Percentiles rank a stretch among this genome's conserved stretches.
phyloP scores from a whole-genome alignment of 1,284 basidiomycete genomes.

The Boletus holoroseus region DNA sequence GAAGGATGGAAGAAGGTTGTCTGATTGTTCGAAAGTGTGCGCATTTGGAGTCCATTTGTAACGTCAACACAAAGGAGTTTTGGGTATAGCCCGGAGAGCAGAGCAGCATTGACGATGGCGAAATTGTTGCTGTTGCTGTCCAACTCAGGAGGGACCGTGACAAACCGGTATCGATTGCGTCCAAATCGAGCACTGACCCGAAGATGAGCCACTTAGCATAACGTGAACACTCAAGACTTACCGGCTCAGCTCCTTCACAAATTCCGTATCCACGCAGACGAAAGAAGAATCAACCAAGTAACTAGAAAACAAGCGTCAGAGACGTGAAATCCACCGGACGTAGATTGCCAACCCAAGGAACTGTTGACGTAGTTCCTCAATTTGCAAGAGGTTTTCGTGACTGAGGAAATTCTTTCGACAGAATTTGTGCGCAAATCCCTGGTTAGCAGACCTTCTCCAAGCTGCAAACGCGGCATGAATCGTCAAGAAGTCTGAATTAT shows the following conservation, averaged over 20 bases:
- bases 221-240: conserved; percentile 26
- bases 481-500: conserved; percentile 95
- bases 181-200: conserved; percentile 63
- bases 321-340: not conserved
- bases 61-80: conserved; percentile 78
- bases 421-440: conserved; percentile 61
- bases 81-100: conserved; percentile 88
- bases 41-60: conserved; percentile 54
- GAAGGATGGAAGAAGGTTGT: conserved; percentile 85
- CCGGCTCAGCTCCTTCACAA: conserved; percentile 72
- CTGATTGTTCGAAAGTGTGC: conserved; percentile 87
- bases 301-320: conserved; percentile 34
- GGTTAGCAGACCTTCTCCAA: conserved; percentile 78
- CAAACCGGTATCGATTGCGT: conserved; percentile 71
- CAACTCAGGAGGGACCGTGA: conserved; percentile 66
- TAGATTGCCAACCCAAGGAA: conserved; percentile 60
- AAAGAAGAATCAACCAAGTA: conserved; percentile 87
- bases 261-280: conserved; percentile 62
- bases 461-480: conserved; percentile 86
- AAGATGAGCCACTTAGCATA: not conserved
- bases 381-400: conserved; percentile 90
- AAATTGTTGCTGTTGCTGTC: conserved; percentile 66
- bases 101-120: conserved; percentile 73
- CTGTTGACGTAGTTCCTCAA: conserved; percentile 95
- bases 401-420: conserved; percentile 84